These are phyloP conservation scores for Yarrowia sp. DNA, from an alignment of 805 yeast species.

Conservation along the genomic window DNA sequence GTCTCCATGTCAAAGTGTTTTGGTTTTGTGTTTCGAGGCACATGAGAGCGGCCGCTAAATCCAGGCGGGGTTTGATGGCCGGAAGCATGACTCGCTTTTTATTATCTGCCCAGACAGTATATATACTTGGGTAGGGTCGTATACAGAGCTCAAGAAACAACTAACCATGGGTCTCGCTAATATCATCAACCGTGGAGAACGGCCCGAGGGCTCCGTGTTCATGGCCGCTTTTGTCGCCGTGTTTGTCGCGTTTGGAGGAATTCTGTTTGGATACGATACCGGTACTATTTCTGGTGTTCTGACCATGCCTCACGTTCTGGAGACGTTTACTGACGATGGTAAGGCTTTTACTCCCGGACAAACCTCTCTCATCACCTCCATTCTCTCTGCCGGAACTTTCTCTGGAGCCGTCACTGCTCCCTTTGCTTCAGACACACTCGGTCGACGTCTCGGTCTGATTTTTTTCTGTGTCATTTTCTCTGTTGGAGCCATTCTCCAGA, in stretches of 20 bases:
- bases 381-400: slow-evolving; percentile 80
- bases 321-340: slow-evolving; percentile 49
- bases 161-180: slow-evolving; percentile 1
- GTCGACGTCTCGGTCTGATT: slow-evolving; percentile 67
- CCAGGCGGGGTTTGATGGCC: background rate
- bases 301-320: slow-evolving; percentile 68
- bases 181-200: slow-evolving; percentile 27
- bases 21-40: background rate
- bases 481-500: slow-evolving; percentile 70
- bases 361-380: slow-evolving; percentile 69
- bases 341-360: slow-evolving; percentile 55
- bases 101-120: background rate
- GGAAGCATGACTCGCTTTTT: background rate
- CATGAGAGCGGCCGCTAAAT: background rate
- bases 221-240: slow-evolving; percentile 73
- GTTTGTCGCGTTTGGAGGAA: slow-evolving; percentile 89
- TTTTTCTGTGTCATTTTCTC: slow-evolving; percentile 60
- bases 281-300: slow-evolving; percentile 77
- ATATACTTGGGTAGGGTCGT: background rate
- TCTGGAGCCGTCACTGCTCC: slow-evolving; percentile 62
- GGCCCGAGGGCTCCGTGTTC: slow-evolving; percentile 45
- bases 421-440: slow-evolving; percentile 63
- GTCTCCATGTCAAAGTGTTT: background rate
- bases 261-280: slow-evolving; percentile 85
- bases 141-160: background rate